A percentile compares a stretch with the other conserved stretches of the same genome.
These are phyloP conservation scores for Diversispora epigaea DNA, from an alignment of 192 early-diverging fungal species.

Conservation along the genomic window DNA sequence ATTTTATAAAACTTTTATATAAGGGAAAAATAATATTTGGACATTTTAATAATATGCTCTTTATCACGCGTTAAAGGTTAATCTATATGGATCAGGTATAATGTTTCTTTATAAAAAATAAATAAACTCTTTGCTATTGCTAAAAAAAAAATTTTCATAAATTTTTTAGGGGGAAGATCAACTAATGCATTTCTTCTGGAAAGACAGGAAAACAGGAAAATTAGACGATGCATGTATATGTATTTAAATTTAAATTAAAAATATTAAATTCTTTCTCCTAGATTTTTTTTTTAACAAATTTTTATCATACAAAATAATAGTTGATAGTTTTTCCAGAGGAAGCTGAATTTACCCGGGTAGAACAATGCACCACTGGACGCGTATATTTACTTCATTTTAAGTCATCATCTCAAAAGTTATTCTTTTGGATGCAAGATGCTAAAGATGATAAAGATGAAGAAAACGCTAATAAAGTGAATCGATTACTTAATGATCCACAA, in stretches of 20 bases:
- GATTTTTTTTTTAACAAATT: background rate
- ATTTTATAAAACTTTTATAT: background rate
- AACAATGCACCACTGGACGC: conserved; percentile 61
- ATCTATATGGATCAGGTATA: conserved; percentile 61
- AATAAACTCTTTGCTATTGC: too few relatives aligned
- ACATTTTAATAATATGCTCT: background rate
- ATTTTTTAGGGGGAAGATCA: conserved; percentile 59
- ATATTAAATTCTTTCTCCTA: background rate
- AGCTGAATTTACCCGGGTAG: conserved; percentile 57
- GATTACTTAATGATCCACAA: conserved; percentile 49
- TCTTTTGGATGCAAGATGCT: conserved; percentile 83
- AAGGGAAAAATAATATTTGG: too few relatives aligned
- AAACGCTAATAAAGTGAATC: conserved; percentile 58
- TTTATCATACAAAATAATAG: conserved; percentile 42
- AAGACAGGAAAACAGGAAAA: conserved; percentile 56
- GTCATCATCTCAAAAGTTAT: conserved; percentile 71
- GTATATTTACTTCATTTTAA: conserved; percentile 82
- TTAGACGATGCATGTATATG: conserved; percentile 49
- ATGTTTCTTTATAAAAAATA: background rate
- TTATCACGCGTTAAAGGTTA: conserved; percentile 35
- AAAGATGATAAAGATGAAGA: conserved; percentile 60
- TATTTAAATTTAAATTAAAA: too few relatives aligned
- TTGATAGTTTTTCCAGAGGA: conserved; percentile 79
- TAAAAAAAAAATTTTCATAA: conserved; percentile 26
- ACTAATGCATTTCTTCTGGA: conserved; percentile 81